Percentiles rank a stretch among this genome's conserved stretches.
Evolutionary conservation across 768 basidiomycete species (phyloP).

Genomic region (Trametes cubensis): DNA sequence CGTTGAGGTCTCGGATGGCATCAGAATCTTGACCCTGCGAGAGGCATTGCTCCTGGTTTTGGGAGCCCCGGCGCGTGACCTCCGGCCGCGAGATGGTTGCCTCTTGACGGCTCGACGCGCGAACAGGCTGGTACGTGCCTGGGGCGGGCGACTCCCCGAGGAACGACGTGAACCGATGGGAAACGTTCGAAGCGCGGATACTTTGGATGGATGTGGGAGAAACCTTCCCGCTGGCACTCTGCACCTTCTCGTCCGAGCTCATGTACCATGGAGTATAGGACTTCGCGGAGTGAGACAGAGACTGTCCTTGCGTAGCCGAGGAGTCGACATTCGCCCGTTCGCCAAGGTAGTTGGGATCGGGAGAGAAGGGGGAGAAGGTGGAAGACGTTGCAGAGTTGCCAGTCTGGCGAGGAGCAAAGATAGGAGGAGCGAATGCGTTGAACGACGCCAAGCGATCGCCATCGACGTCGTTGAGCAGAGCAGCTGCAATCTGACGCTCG

Average conservation of each 20-base stretch:
- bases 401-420: constrained; percentile 23
- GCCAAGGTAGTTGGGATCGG: constrained; percentile 59
- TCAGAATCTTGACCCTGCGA: constrained; percentile 47
- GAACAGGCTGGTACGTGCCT: constrained; percentile 30
- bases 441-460: constrained; percentile 23
- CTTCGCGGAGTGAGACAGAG: constrained; percentile 52
- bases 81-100: constrained; percentile 36
- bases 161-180: constrained; percentile 49
- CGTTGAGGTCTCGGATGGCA: constrained; percentile 68
- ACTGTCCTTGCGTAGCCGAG: constrained; percentile 42
- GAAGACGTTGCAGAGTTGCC: constrained; percentile 16
- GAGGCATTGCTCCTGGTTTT: constrained; percentile 22
- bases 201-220: constrained; percentile 43
- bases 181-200: constrained; percentile 45
- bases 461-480: constrained; percentile 27
- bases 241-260: constrained; percentile 44
- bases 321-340: constrained; percentile 43
- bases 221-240: constrained; percentile 38
- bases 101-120: constrained; percentile 44
- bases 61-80: constrained; percentile 24
- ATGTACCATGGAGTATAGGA: constrained; percentile 55
- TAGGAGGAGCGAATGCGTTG: constrained; percentile 25
- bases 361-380: constrained; percentile 77
- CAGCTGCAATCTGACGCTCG: constrained; percentile 26
- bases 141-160: constrained; percentile 46